Evolutionary conservation across 1,139 yeast species (phyloP).

Genomic region (Hansenula lynferdii): DNA sequence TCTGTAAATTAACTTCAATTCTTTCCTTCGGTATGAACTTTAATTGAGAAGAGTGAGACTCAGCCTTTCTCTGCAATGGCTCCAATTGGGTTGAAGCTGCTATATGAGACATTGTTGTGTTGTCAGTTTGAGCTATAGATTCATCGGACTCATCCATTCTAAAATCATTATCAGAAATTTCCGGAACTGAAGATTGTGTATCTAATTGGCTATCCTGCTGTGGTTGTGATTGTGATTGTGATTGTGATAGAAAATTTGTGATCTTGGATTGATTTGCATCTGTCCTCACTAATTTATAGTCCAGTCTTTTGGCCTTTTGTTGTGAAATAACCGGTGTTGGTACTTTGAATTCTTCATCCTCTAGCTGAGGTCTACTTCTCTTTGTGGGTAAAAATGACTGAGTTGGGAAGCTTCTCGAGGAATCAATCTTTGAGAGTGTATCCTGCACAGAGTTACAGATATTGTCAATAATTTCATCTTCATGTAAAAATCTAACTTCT

Average conservation of each 20-base stretch:
- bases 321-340: not conserved
- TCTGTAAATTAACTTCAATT: slow-evolving; percentile 44
- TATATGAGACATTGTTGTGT: not conserved
- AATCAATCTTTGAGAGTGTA: slow-evolving; percentile 54
- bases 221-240: slow-evolving; percentile 9
- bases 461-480: slow-evolving; percentile 75
- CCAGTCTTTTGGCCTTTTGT: slow-evolving; percentile 35
- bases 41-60: no score
- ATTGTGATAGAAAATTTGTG: slow-evolving; percentile 34
- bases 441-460: slow-evolving; percentile 49
- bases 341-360: slow-evolving; percentile 6
- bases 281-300: slow-evolving; percentile 66
- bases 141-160: no score
- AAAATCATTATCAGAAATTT: no score
- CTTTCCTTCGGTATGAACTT: slow-evolving; percentile 20
- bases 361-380: slow-evolving; percentile 5
- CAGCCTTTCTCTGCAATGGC: no score
- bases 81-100: no score
- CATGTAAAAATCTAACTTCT: slow-evolving; percentile 82
- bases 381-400: slow-evolving; percentile 44
- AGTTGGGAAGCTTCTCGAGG: slow-evolving; percentile 63
- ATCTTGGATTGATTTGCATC: slow-evolving; percentile 66
- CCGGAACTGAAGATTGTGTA: not conserved
- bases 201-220: not conserved
- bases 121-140: not conserved